Evolutionary conservation across 208 protist genomes (phyloP).

Genomic region (Acanthamoeba sp.): DNA sequence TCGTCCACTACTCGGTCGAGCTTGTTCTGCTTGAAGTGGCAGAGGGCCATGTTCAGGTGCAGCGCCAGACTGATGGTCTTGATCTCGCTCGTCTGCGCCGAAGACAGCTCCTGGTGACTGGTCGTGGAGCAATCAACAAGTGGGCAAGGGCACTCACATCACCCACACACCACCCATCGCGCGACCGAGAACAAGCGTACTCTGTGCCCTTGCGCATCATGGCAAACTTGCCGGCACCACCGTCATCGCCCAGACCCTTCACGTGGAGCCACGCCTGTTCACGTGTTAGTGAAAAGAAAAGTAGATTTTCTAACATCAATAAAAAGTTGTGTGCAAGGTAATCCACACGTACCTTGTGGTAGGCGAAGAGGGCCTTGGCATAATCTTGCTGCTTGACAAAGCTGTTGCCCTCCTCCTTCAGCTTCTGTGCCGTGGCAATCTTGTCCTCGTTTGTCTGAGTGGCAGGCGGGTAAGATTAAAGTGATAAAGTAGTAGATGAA

Average conservation of each 20-base stretch:
- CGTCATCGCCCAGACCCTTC: slow-evolving; percentile 2
- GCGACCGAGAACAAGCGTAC: background rate
- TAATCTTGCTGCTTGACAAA: slow-evolving; percentile 48
- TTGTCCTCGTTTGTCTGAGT: slow-evolving; percentile 33
- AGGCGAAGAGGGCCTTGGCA: slow-evolving; percentile 26
- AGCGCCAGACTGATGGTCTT: background rate
- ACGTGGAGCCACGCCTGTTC: slow-evolving; percentile 2
- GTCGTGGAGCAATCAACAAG: background rate
- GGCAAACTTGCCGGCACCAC: background rate
- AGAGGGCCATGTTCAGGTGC: slow-evolving; percentile 47
- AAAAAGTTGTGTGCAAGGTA: background rate
- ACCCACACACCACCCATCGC: too few relatives aligned
- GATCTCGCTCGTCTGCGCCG: background rate
- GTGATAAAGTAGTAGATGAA: too few relatives aligned
- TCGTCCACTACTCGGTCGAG: slow-evolving; percentile 29
- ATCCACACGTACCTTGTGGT: background rate
- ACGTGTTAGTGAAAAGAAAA: background rate
- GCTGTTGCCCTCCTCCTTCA: slow-evolving; percentile 39
- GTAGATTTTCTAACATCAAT: background rate
- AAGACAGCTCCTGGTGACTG: background rate
- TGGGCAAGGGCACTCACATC: too few relatives aligned
- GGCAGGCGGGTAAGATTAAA: too few relatives aligned
- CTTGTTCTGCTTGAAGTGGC: slow-evolving; percentile 52
- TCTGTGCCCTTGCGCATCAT: background rate
- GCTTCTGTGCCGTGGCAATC: background rate